phyloP scores from a whole-genome alignment of 108 stramenopile species.

The Cyclotella kingstonii region DNA sequence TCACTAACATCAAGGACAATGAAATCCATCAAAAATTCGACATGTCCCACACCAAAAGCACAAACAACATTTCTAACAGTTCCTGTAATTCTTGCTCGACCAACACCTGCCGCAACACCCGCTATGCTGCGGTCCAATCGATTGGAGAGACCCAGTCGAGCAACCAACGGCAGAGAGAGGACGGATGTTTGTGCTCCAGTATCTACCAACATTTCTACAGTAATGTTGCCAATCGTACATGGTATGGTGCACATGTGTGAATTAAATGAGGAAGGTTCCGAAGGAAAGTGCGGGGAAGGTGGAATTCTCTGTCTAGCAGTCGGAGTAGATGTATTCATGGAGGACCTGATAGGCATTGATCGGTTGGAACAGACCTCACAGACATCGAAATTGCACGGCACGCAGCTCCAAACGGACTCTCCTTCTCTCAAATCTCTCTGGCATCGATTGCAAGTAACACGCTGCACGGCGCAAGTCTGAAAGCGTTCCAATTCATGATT shows the following conservation, averaged over 20 bases:
- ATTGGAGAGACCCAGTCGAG: slow-evolving; percentile 48
- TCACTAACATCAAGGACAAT: slow-evolving; percentile 58
- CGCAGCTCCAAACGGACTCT: slow-evolving; percentile 32
- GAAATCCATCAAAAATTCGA: slow-evolving; percentile 70
- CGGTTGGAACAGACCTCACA: slow-evolving; percentile 26
- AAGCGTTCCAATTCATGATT: slow-evolving; percentile 31
- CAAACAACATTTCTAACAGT: slow-evolving; percentile 50
- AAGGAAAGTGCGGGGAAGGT: slow-evolving; percentile 17
- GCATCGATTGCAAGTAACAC: slow-evolving; percentile 41
- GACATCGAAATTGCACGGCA: slow-evolving; percentile 31
- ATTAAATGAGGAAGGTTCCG: background rate
- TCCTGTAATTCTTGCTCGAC: slow-evolving; percentile 58
- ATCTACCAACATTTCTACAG: slow-evolving; percentile 72
- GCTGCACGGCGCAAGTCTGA: slow-evolving; percentile 22
- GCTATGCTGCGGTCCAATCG: slow-evolving; percentile 44
- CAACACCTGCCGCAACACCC: slow-evolving; percentile 69
- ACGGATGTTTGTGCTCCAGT: slow-evolving; percentile 67
- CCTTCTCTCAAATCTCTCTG: slow-evolving; percentile 8
- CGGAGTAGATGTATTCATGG: too few relatives aligned
- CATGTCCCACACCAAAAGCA: slow-evolving; percentile 56
- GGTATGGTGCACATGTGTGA: slow-evolving; percentile 59
- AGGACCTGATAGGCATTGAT: too few relatives aligned
- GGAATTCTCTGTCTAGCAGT: too few relatives aligned
- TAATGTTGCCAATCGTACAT: slow-evolving; percentile 48
- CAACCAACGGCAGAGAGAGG: slow-evolving; percentile 57